phyloP scores from a whole-genome alignment of 225 moss, liverwort and hornwort genomes.

The Neckera pumila region DNA sequence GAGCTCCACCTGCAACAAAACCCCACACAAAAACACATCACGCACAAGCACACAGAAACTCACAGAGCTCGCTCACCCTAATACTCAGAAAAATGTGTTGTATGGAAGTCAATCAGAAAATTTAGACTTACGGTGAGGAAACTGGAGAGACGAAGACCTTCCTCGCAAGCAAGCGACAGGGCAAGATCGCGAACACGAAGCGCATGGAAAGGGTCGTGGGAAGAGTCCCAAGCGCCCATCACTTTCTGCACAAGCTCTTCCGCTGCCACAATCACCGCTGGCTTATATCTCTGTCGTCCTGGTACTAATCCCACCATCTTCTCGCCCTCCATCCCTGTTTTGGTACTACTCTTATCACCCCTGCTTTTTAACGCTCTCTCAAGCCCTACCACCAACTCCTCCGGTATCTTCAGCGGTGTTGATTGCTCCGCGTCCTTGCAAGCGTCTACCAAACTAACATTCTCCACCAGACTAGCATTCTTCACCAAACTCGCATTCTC shows the following conservation, averaged over 20 bases:
- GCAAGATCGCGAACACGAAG: conserved; percentile 73
- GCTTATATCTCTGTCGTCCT: conserved; percentile 10
- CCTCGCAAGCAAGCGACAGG: conserved; percentile 66
- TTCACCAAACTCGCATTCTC: background rate
- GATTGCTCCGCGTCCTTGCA: background rate
- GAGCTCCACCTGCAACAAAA: conserved; percentile 74
- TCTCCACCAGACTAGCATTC: background rate
- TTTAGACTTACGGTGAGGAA: conserved; percentile 39
- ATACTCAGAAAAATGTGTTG: background rate
- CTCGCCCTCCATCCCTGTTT: conserved; percentile 4
- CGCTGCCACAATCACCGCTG: conserved; percentile 50
- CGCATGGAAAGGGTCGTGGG: conserved; percentile 80
- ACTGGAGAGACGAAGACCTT: conserved; percentile 47
- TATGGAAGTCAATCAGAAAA: background rate
- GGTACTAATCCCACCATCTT: background rate
- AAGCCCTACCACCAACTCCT: background rate
- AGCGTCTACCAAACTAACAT: background rate
- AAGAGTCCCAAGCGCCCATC: conserved; percentile 83
- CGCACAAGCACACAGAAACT: background rate
- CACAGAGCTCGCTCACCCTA: background rate
- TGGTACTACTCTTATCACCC: background rate
- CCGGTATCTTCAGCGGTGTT: background rate
- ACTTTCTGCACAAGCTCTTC: conserved; percentile 71
- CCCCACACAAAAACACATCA: background rate
- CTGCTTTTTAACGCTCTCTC: background rate